Evolutionary conservation across 345 rosid species (phyloP), one percentile per base, ranked within the genome.

Genomic region (Psidium guajava): DNA sequence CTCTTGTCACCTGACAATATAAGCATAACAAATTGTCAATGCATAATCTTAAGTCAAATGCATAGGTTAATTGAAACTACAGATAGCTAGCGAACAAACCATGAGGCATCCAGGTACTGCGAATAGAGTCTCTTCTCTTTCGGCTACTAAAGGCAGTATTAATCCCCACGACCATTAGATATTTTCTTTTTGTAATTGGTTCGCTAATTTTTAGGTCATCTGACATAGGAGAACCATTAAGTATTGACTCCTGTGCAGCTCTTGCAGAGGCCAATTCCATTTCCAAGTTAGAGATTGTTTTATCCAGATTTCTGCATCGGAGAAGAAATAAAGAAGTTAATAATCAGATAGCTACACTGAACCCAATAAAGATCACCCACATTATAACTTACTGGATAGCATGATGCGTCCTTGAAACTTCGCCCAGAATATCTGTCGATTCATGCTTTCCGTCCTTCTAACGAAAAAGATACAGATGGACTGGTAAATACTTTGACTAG

Each of bases 101-200:
- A 80, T 91, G 99, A 90, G 98, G 98, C 98, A 97, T 95, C 99
- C 99, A 97, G 84, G 98, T 95, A 61, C 92, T 95, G 86, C 98
- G 97, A 54, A 97, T 95, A 6, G 99, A 95, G 88, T 97, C 99
- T 89, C 99, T 93, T 42, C 98, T 92, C 89, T 95, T 97, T 82
- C 98, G 90, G 92, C 99, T 97, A 87, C 98, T 97, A 89, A 97
- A 97, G 8, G 99, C 99, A 82, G 98, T 94, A 86, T 97, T 97
- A 21, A 97, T 89, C 22, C 99, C 99, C 61, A 97, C 88, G 75
- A 97, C 98, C 99, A 97, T 97, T 56, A 94, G 86, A 88, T 93
- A 96, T 87, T 93, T 95, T 84, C 96, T 92, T 88, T 85, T 94
- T 59, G 90, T 88, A 82, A 73, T 88, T 54, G 94, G 84, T 87